Evolutionary conservation across 2,329 filamentous ascomycete genomes (phyloP).

Genomic region (Colletotrichum sidae): DNA sequence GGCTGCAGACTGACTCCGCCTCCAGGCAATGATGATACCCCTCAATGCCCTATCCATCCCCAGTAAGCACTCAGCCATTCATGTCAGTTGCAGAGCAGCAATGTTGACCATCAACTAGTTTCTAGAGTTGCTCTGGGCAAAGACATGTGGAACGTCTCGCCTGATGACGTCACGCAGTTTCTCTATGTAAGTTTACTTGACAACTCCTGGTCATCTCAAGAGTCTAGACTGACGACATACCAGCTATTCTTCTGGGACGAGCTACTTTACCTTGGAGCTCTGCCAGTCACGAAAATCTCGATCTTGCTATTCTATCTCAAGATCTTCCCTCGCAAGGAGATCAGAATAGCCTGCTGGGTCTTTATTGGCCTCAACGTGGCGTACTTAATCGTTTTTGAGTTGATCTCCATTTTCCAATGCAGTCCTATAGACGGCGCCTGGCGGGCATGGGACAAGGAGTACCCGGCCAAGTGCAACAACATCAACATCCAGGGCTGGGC

Average conservation of each 20-base stretch:
- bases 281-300: constrained; percentile 46
- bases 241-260: constrained; percentile 45
- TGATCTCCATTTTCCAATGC: constrained; percentile 43
- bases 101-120: constrained; percentile 40
- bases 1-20: constrained; percentile 11
- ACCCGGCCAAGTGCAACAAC: constrained; percentile 44
- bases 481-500: constrained; percentile 46
- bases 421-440: constrained; percentile 26
- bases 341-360: constrained; percentile 42
- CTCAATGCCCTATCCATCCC: constrained; percentile 25
- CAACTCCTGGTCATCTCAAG: not conserved
- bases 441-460: constrained; percentile 43
- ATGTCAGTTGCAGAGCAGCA: constrained; percentile 1
- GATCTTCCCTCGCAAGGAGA: constrained; percentile 44
- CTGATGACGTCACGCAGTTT: constrained; percentile 42
- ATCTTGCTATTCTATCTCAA: constrained; percentile 48
- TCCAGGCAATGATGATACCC: constrained; percentile 28
- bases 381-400: constrained; percentile 42
- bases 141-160: constrained; percentile 51
- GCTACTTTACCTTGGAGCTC: constrained; percentile 46
- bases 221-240: not conserved
- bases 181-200: constrained; percentile 42
- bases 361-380: constrained; percentile 42
- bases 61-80: not conserved
- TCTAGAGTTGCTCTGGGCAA: constrained; percentile 47